Base-by-base conservation (phyloP, 441 rosid species). In the Gossypium davidsonii region DNA sequence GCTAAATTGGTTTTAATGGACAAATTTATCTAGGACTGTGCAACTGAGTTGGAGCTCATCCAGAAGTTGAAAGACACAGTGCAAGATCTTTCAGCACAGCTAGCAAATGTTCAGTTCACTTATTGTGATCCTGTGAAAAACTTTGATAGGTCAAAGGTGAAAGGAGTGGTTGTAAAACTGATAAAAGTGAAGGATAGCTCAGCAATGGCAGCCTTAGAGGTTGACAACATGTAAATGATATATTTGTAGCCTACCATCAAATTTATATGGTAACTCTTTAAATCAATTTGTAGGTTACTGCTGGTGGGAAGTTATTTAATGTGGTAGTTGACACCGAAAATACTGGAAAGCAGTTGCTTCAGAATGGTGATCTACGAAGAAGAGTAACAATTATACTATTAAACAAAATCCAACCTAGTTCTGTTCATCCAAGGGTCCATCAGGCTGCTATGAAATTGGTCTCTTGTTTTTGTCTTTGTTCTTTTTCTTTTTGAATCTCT, bases 141-240 rank as follows among this genome's bases (percentile, higher is more conserved):
- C 73, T 95, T 95, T 82, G 97, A 95, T 64, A 83, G 95, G 78
- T 85, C 94, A 61, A 95, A 86, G 85, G 98, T 95, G 80, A 95
- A 95, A 83, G 98, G 99, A 31, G 98, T 91, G 77, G 93, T 95
- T 49, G 97, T 98, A 77, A 91, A 83, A 79, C 90, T 93, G 71
- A 85, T 95, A 77, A 84, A 87, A 84, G 98, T 95, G 71, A 95
- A 89, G 77, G 92, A 95, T 78, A 81, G 85, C 79, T 78, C 88
- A 49, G 73, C 97, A 31, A 84, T 91, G 96, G 89, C 88, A 78
- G 99, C 99, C 37, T 86, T 93, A 78, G 99, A 95, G 97, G 99
- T 95, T 60, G 57, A 83, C 69, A 74, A 48, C 51, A 39, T 75
- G 39, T 74, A 63, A 74, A 57, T 25, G 60, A 53, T 75, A 34